Base-by-base conservation (phyloP, 2,329 filamentous ascomycete species). In the Balansia obtecta region DNA sequence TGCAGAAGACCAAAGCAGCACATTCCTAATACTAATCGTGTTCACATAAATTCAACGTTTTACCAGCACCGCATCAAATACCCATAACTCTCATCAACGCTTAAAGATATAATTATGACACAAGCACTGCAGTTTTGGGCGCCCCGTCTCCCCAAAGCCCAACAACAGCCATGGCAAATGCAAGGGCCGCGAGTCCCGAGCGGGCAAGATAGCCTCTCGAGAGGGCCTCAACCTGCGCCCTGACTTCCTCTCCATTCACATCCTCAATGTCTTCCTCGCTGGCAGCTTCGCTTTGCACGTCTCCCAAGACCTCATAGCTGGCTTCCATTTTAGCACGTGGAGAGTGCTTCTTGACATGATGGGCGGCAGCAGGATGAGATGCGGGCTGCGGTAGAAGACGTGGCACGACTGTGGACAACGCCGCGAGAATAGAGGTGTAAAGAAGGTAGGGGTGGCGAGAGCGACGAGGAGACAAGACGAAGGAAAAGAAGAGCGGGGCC, bases 381-480 rank as follows among this genome's bases (percentile, higher is more conserved):
- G 53, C 57, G 27, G 60, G 61, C 38, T 59, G 59, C 13, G 76
- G 72, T 15, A 75, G 67, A 40, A 80, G 60, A 22, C 67, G 63
- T 50, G 76, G 73, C 41, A 71, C 73, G 43, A 78, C 71, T 20
- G 76, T 75, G 43, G 86, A 80, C 39, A 86, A 70, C 39, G 76
- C 72, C 42, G 82, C 78, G 51, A 89, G 76, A 27, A 88, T 68
- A 2, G 83, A 82, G 13, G 88, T 88, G 81, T 93, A 96, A 52
- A 96, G 68, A 27, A 96, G 81, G 65, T 95, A 97, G 0, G 91
- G 91, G 65, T 97, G 91, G 63, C 85, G 82, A 58, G 79, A 76
- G 50, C 82, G 77, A 27, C 80, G 76, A 0, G 89, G 86, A 2
- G 89, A 91, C 56, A 94, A 72, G 43, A 76, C 66, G 68, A 85